Base-by-base conservation (phyloP, 1,284 basidiomycete genomes). In the Crocinoboletus sp. region DNA sequence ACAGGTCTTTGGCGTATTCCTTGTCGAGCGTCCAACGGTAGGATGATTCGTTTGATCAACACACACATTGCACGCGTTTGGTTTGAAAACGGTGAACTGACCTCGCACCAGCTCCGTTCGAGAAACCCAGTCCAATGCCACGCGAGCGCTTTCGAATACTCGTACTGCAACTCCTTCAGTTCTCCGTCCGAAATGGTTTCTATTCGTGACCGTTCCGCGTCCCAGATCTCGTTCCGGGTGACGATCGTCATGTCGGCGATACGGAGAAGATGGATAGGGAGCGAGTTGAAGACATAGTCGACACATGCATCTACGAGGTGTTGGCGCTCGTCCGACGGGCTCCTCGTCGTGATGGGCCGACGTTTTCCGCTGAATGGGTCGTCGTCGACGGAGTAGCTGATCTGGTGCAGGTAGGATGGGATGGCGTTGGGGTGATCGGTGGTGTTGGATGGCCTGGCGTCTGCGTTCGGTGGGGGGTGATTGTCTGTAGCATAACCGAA, bases 101-200 rank as follows among this genome's bases (percentile, higher is more conserved):
- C 50, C 33, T 50, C 44, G 25, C 38, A 37, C 50, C 44, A 52
- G 9, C 38, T 49, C 12, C 38, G 38, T 24, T 53, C 46, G n/a
- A 44, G 46, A 27, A 49, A 43, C 7, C 49, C 51, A 12, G 45
- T 35, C 24, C 37, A 50, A 32, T 48, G 44, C 48, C 50, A 52
- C 6, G 15, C 38, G 1, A 52, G 35, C 10, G 5, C 9, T 17
- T 43, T 35, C 13, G 46, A 49, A 32, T 49, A 47, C 29, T 49
- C 38, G 15, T 50, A 41, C 5, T 2, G 34, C 24, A 42, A 30
- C 2, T 43, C 25, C 1, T 31, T 11, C 13, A 52, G 19, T 30
- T 50, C 32, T 13, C 33, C 36, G 17, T 53, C 51, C 6, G 17
- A 23, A 1, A 53, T 22, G 16, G 10, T 25, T 43, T 53, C 45